phyloP scores from a whole-genome alignment of 192 early-diverging fungal genomes.

The Coemansia sp. region DNA sequence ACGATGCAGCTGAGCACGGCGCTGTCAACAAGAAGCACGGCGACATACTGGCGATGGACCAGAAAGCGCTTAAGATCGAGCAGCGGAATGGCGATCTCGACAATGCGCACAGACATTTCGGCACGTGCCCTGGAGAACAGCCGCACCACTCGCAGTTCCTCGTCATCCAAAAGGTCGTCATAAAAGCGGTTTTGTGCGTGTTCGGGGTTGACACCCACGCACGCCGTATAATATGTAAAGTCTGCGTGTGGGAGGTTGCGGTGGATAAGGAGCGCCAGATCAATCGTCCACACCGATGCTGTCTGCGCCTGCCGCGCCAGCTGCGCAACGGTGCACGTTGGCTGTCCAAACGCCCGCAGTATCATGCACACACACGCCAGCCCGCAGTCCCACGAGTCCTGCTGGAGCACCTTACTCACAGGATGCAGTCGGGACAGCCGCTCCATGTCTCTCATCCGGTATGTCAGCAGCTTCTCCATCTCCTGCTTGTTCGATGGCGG shows the following conservation, averaged over 20 bases:
- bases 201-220: slow-evolving; percentile 78
- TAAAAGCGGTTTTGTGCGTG: slow-evolving; percentile 72
- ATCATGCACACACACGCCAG: slow-evolving; percentile 84
- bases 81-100: slow-evolving; percentile 71
- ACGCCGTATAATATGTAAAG: slow-evolving; percentile 92
- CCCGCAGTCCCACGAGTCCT: slow-evolving; percentile 82
- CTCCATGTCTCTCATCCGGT: slow-evolving; percentile 37
- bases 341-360: slow-evolving; percentile 62
- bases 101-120: slow-evolving; percentile 64
- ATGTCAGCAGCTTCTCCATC: slow-evolving; percentile 29
- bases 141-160: slow-evolving; percentile 70
- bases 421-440: slow-evolving; percentile 49
- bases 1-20: slow-evolving; percentile 61
- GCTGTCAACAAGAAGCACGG: slow-evolving; percentile 80
- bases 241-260: slow-evolving; percentile 66
- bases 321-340: slow-evolving; percentile 58
- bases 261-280: slow-evolving; percentile 77
- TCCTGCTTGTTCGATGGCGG: slow-evolving; percentile 24
- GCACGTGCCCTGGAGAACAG: slow-evolving; percentile 77
- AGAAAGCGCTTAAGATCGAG: slow-evolving; percentile 87
- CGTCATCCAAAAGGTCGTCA: slow-evolving; percentile 64
- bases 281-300: slow-evolving; percentile 88
- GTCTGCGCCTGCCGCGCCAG: slow-evolving; percentile 58
- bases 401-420: slow-evolving; percentile 52
- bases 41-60: slow-evolving; percentile 69